Evolutionary conservation across 495 filamentous ascomycete genomes (phyloP), one percentile per base, ranked within the genome.

Genomic region (Xylaria grammica): DNA sequence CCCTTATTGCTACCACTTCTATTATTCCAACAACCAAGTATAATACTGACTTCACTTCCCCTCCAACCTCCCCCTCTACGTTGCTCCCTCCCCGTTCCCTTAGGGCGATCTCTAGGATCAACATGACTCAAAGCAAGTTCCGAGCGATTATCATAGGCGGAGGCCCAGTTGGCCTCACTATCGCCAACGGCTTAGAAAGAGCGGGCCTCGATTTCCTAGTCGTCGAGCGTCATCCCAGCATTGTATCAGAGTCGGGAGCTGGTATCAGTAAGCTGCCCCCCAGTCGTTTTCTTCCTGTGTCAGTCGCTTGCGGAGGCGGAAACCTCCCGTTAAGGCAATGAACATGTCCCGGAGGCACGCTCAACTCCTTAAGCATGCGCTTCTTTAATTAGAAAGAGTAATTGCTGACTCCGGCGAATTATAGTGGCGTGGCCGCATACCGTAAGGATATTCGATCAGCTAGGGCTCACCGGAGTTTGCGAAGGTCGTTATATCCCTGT

Each of bases 141-240:
- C 78, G 74, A 22, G 81, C 81, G 27, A 80, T 87, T 44, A 78
- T 87, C 32, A 77, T 80, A 24, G 85, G 84, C 17, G 84, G 78
- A 2, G 79, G 78, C 2, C 75, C 86, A 26, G 69, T 79, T 9
- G 85, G 85, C 0, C 65, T 87, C 4, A 76, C 77, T 9, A 54
- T 82, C 5, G 82, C 85, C 0, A 76, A 84, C 36, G 69, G 65
- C 19, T 71, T 87, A 5, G 52, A 73, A 0, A 62, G 59, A 32
- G 74, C 73, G 3, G 67, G 71, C 20, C 78, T 87, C 57, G 81
- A 85, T 54, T 82, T 77, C 36, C 60, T 83, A 6, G 29, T 87
- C 0, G 71, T 87, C 8, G 85, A 86, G 67, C 72, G 72, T 17
- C 49, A 72, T 11, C 3, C 40, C 0, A 71, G 71, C 1, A 68